phyloP scores from a whole-genome alignment of 352 stramenopile species.

The Globisporangium splendens region DNA sequence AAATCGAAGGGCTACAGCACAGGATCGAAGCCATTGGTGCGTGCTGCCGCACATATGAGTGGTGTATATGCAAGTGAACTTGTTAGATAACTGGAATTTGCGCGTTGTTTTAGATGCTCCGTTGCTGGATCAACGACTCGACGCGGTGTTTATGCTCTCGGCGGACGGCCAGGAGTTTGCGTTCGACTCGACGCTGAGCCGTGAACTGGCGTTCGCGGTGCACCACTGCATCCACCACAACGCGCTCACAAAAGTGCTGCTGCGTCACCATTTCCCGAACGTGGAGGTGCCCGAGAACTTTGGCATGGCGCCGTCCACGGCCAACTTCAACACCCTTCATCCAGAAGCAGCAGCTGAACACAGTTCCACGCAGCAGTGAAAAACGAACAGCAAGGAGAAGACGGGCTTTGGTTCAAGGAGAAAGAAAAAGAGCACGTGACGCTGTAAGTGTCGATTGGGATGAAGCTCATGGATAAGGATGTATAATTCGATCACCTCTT shows the following conservation, averaged over 20 bases:
- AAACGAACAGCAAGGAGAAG: too few relatives aligned
- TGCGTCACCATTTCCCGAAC: slow-evolving; percentile 62
- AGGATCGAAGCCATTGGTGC: slow-evolving; percentile 27
- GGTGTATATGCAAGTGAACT: not conserved
- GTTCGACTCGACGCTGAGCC: slow-evolving; percentile 67
- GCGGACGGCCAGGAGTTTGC: slow-evolving; percentile 61
- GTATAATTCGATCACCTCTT: too few relatives aligned
- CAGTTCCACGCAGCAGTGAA: too few relatives aligned
- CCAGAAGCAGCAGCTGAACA: not conserved
- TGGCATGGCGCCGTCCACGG: slow-evolving; percentile 75
- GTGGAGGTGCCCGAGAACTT: slow-evolving; percentile 42
- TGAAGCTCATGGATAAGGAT: too few relatives aligned
- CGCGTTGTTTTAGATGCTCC: slow-evolving; percentile 12
- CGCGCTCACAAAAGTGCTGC: slow-evolving; percentile 69
- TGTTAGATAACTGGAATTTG: not conserved
- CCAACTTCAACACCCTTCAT: slow-evolving; percentile 33
- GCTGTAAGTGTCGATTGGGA: too few relatives aligned
- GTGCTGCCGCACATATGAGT: slow-evolving; percentile 1
- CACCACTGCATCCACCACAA: slow-evolving; percentile 89
- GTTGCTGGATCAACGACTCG: slow-evolving; percentile 23
- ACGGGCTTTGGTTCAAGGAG: too few relatives aligned
- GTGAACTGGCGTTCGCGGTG: slow-evolving; percentile 79
- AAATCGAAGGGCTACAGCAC: slow-evolving; percentile 48
- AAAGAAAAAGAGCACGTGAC: too few relatives aligned
- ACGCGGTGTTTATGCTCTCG: slow-evolving; percentile 77